Conservation (phyloP, 345 rosid genomes). For the Carallia brachiata region DNA sequence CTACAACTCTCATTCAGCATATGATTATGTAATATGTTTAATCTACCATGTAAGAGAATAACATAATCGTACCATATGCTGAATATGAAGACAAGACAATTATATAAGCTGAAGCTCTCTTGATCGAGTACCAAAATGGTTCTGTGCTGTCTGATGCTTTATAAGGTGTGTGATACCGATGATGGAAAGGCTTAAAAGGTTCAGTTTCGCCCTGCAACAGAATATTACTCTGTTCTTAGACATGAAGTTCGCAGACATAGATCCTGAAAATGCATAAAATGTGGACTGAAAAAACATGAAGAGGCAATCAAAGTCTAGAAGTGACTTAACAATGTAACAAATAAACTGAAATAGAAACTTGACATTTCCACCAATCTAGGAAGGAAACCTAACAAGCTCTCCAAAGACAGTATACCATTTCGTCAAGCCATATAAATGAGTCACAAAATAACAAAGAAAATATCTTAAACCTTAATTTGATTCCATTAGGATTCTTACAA, state of each 20-base stretch:
- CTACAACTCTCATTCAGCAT: background rate
- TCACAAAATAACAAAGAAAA: background rate
- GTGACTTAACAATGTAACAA: background rate
- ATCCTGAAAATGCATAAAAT: background rate
- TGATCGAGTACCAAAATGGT: background rate
- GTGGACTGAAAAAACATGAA: background rate
- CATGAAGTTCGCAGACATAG: background rate
- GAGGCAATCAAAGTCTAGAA: background rate
- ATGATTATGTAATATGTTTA: background rate
- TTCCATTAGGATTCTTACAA: conserved; percentile 16
- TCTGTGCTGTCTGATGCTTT: conserved; percentile 12
- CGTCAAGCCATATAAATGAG: background rate
- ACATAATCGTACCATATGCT: conserved; percentile 11
- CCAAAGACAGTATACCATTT: background rate
- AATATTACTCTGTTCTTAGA: background rate
- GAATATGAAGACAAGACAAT: conserved; percentile 19
- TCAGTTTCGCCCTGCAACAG: conserved; percentile 10
- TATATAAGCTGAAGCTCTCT: conserved; percentile 18
- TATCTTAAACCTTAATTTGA: too few relatives aligned
- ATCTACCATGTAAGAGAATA: background rate
- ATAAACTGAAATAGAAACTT: background rate
- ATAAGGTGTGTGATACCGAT: conserved; percentile 17
- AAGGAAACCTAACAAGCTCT: background rate
- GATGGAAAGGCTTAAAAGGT: conserved; percentile 17
- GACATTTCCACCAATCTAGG: background rate